Evolutionary conservation across 108 stramenopile species (phyloP), one percentile per base, ranked within the genome.

Genomic region (Parietichytrium sp.): DNA sequence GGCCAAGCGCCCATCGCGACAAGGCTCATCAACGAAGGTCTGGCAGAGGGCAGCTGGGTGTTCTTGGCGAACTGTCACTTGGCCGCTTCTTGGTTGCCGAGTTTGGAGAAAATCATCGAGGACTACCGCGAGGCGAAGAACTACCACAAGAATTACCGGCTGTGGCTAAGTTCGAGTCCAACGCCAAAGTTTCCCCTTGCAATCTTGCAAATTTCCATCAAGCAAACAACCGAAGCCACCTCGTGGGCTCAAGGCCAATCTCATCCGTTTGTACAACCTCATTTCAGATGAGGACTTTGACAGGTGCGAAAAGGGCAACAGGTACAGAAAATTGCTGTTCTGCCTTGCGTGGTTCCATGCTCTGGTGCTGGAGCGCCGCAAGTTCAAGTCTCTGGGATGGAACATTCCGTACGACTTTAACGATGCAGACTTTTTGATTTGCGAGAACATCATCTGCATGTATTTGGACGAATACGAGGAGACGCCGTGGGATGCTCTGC

Each of bases 371-470:
- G 91, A 92, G 54, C 86, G 91, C 16, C 83, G 91, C 23, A 92
- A 92, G 78, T 92, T 92, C 84, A 90, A 90, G 55, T 77, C 84
- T n/a, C 89, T 92, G 4, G 91, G 91, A 6, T 92, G 89, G 85
- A 92, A 92, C 81, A 87, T 91, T 2, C 91, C 91, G 1, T 92
- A 92, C 86, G 91, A 88, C 52, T 92, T 92, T 85, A 92, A 91
- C 84, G 88, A 92, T 55, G 55, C 87, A 2, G 91, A 92, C 84
- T 92, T 88, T 61, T 55, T 82, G 42, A 92, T 92, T 79, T 92
- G 90, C 49, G 83, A 89, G 52, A 90, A 90, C 49, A 84, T 92
- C 33, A 82, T 92, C 72, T 85, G 86, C 16, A 87, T 88, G 26
- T 92, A 91, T 45, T 83, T 92, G 10, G 85, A 88, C 38, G 84